phyloP scores from a whole-genome alignment of 768 basidiomycete species.

The Lactarius psammicola region DNA sequence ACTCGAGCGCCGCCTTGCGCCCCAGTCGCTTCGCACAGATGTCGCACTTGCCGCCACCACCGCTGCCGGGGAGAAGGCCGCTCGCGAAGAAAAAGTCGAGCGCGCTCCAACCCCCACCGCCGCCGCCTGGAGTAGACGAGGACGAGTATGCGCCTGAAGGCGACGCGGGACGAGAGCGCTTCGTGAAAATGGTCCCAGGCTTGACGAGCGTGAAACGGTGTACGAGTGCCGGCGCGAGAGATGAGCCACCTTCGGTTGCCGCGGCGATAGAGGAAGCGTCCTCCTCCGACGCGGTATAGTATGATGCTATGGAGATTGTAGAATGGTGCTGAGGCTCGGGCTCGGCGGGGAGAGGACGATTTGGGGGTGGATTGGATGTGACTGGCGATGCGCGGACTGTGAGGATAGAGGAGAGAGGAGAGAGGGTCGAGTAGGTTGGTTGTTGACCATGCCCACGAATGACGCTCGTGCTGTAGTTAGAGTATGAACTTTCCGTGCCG shows the following conservation, averaged over 20 bases:
- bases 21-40: conserved; percentile 79
- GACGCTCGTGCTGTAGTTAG: conserved; percentile 71
- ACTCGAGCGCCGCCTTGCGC: conserved; percentile 82
- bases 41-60: conserved; percentile 68
- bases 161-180: conserved; percentile 33
- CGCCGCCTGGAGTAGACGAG: conserved; percentile 30
- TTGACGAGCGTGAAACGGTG: conserved; percentile 88
- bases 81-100: conserved; percentile 77
- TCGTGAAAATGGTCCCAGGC: conserved; percentile 57
- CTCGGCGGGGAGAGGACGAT: conserved; percentile 25
- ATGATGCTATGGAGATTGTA: conserved; percentile 41
- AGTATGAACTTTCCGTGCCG: conserved; percentile 44
- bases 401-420: conserved; percentile 46
- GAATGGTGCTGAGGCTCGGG: conserved; percentile 21
- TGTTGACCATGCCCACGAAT: conserved; percentile 50
- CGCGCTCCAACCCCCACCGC: conserved; percentile 75
- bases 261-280: conserved; percentile 47
- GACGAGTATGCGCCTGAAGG: conserved; percentile 31
- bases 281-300: conserved; percentile 57
- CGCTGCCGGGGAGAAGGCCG: conserved; percentile 44
- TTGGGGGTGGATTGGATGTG: not conserved
- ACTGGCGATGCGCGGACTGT: conserved; percentile 43
- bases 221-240: conserved; percentile 51
- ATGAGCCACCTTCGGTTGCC: conserved; percentile 76
- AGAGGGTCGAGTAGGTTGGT: conserved; percentile 32